Evolutionary conservation across 2,329 filamentous ascomycete genomes (phyloP), one percentile per base, ranked within the genome.

Genomic region (Microsporum audouinii): DNA sequence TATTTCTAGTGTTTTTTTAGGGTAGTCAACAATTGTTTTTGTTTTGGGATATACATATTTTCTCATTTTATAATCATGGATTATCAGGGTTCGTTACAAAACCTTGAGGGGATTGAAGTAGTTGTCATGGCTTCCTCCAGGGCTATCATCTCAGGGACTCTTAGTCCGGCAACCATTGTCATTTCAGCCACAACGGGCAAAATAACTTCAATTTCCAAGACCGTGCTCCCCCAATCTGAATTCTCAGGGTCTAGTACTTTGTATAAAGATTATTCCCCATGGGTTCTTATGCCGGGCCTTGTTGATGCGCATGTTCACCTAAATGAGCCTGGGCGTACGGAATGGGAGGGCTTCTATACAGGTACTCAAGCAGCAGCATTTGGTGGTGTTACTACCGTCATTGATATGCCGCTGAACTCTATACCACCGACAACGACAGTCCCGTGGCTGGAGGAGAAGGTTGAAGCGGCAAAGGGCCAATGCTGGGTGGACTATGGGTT

Each of bases 401-500:
- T 99, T 69, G 94, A 97, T 75, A 99, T 99, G 94, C 94, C 94
- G 38, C 76, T 97, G 64, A 99, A 99, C 76, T 91, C 92, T 57
- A 95, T 99, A 60, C 94, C 94, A 39, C 94, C 94, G 0, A 99
- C 94, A 0, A 97, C 92, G 7, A 97, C 92, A 0, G 81, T 97
- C 2, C 79, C 80, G 17, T 89, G 88, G 5, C 82, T 99, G 66
- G 80, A 87, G 64, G 88, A 90, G 77, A 99, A 99, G 79, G 79
- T 96, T 55, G 82, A 83, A 33, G 94, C 94, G 29, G 90, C 90
- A 45, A 76, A 83, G 63, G 90, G 88, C 38, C 88, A 97, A 76
- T 96, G 92, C 76, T 99, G 92, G 92, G 90, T 97, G 31, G 94
- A 97, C 69, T 91, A 97, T n/a, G 94, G 91, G 34, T 97, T 99